Evolutionary conservation across 768 basidiomycete species (phyloP).

Genomic region (Pleurotus citrinopileatus): DNA sequence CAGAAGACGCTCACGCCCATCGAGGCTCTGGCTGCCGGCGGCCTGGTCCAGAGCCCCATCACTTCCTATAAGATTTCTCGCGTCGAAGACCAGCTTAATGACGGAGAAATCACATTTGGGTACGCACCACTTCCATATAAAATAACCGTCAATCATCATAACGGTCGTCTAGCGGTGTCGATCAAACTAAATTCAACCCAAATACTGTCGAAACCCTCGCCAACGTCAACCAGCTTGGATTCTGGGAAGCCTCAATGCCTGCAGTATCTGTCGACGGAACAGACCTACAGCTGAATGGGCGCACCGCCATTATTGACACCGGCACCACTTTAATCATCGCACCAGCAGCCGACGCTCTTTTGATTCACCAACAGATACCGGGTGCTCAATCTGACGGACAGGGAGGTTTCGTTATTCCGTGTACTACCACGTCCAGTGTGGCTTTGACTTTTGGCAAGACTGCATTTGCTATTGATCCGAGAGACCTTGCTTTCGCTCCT

Average conservation of each 20-base stretch:
- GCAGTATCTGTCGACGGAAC: conserved; percentile 55
- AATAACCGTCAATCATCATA: not conserved
- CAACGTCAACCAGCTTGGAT: conserved; percentile 66
- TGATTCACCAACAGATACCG: conserved; percentile 38
- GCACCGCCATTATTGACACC: conserved; percentile 73
- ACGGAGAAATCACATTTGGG: conserved; percentile 83
- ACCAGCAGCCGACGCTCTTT: conserved; percentile 31
- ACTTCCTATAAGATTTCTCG: conserved; percentile 81
- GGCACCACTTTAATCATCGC: conserved; percentile 51
- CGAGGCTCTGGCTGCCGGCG: conserved; percentile 58
- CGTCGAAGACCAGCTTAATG: conserved; percentile 60
- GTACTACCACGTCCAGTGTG: conserved; percentile 37
- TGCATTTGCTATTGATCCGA: conserved; percentile 54
- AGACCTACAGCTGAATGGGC: conserved; percentile 46
- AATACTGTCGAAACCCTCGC: conserved; percentile 51
- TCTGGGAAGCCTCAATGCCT: conserved; percentile 75
- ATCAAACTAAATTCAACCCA: conserved; percentile 63
- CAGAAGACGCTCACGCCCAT: conserved; percentile 65
- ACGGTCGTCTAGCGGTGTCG: conserved; percentile 41
- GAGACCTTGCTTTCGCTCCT: conserved; percentile 57
- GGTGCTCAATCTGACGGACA: conserved; percentile 40
- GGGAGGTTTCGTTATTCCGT: conserved; percentile 48
- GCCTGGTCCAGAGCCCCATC: conserved; percentile 59
- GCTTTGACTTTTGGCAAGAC: conserved; percentile 45
- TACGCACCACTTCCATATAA: conserved; percentile 15